phyloP scores from a whole-genome alignment of 371 early-diverging fungal genomes.

The Syncephalastrum racemosum region DNA sequence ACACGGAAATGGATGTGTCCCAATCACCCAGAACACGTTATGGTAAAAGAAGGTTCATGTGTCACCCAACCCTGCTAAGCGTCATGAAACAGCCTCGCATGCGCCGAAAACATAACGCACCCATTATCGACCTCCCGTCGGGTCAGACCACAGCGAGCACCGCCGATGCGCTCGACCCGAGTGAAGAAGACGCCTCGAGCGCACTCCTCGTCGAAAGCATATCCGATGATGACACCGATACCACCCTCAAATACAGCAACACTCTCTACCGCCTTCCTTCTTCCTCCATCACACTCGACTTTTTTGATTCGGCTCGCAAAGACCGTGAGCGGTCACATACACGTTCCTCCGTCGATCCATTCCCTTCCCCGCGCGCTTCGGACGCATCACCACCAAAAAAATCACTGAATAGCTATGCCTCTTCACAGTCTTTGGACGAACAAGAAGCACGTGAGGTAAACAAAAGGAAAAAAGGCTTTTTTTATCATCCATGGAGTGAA shows the following conservation, averaged over 20 bases:
- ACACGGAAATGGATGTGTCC: conserved; percentile 86
- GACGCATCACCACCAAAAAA: neutral
- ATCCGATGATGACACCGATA: conserved; percentile 7
- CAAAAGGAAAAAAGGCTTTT: conserved; percentile 8
- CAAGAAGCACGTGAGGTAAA: conserved; percentile 1
- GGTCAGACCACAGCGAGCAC: no score
- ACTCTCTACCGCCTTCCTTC: conserved; percentile 46
- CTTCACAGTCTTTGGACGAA: no score
- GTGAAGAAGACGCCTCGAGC: no score
- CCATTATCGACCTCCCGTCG: conserved; percentile 8
- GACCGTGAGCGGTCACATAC: conserved; percentile 1
- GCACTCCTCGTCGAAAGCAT: conserved; percentile 14
- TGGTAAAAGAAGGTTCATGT: conserved; percentile 21
- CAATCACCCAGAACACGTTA: conserved; percentile 73
- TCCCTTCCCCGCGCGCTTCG: neutral
- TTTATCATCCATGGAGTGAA: no score
- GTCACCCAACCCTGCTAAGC: neutral
- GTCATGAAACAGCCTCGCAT: conserved; percentile 21
- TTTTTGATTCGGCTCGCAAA: conserved; percentile 13
- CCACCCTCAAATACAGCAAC: conserved; percentile 24
- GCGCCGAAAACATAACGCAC: conserved; percentile 21
- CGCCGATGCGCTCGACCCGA: no score
- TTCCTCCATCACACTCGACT: conserved; percentile 41
- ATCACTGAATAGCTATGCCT: neutral
- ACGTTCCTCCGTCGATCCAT: conserved; percentile 1